Conservation (phyloP, 164 flowering plant species). For the Cinnamomum micranthum region DNA sequence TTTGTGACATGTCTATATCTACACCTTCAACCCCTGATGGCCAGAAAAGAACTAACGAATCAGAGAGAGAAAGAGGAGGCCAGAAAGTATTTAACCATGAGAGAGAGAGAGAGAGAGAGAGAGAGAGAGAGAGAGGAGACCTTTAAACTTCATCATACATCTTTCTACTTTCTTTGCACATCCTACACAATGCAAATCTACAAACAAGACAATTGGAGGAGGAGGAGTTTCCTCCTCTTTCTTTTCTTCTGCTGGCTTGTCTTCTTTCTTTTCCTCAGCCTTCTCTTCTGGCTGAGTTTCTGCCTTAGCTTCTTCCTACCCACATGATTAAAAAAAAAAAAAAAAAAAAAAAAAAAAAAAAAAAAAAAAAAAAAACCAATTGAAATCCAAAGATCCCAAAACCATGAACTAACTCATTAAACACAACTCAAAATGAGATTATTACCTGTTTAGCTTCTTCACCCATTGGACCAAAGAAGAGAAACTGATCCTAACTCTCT, state of each 20-base stretch:
- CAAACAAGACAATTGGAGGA: conserved; percentile 55
- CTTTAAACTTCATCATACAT: conserved; percentile 63
- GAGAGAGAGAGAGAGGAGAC: conserved; percentile 22
- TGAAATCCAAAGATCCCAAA: background rate
- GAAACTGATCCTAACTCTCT: background rate
- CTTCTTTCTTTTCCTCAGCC: conserved; percentile 31
- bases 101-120: conserved; percentile 3
- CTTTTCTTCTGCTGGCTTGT: conserved; percentile 29
- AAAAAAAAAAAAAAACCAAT: background rate
- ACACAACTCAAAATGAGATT: background rate
- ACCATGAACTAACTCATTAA: background rate
- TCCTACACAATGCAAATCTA: conserved; percentile 91
- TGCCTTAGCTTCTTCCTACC: conserved; percentile 32
- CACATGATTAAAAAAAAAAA: background rate
- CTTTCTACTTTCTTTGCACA: conserved; percentile 89
- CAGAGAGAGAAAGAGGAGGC: background rate
- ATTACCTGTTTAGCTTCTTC: conserved; percentile 60
- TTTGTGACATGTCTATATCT: conserved; percentile 55
- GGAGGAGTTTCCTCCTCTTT: conserved; percentile 44
- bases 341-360: background rate
- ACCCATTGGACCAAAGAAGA: conserved; percentile 40
- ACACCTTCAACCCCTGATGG: conserved; percentile 44
- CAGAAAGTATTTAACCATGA: background rate
- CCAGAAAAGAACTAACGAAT: background rate
- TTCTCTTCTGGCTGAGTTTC: conserved; percentile 39